Base-by-base conservation (phyloP, 768 basidiomycete species). In the Rhodotorula toruloides region DNA sequence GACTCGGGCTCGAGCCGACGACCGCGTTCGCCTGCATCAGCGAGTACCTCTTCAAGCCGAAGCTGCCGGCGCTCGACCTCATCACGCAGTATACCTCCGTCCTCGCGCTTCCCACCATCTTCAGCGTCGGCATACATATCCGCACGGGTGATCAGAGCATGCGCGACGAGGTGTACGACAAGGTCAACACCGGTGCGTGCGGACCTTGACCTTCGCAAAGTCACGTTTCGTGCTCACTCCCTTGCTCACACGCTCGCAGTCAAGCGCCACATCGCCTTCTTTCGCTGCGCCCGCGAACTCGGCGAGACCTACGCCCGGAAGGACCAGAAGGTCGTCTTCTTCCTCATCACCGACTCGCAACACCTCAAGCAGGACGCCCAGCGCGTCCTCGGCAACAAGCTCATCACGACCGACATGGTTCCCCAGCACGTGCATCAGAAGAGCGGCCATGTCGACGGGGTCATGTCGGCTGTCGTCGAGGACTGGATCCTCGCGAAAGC, bases 371-470 rank as follows among this genome's bases (percentile, higher is more conserved):
- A n/a, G 2, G 68, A 65, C 48, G 68, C 68, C 11, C 60, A 34
- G 14, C 21, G 34, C 19, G 47, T 52, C 11, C 48, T 65, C 61
- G 64, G 64, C 21, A 43, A 54, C 57, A 54, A 59, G 40, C 40
- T 70, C 27, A 42, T 70, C 53, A 54, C 57, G 53, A 70, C 64
- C 16, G 53, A 56, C 46, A 61, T 59, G 34, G 54, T 39, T 6
- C 62, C 63, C 27, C 57, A 70, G 52, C 68, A 70, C 50, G 59
- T 70, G 17, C 68, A 70, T n/a, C 68, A 70, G 60, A 61, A 61
- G 50, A 40, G n/a, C 14, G 68, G 68, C 13, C 68, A 70, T 36
- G 68, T 57, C 19, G 63, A 70, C 27, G 68, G 68, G 7, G 68
- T 70, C 4, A 54, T 70, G 27, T 43, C 34, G 1, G 68, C 68